Evolutionary conservation across 73 alveolate genomes (phyloP), one percentile per base, ranked within the genome.

Genomic region (Breviolum minutum): DNA sequence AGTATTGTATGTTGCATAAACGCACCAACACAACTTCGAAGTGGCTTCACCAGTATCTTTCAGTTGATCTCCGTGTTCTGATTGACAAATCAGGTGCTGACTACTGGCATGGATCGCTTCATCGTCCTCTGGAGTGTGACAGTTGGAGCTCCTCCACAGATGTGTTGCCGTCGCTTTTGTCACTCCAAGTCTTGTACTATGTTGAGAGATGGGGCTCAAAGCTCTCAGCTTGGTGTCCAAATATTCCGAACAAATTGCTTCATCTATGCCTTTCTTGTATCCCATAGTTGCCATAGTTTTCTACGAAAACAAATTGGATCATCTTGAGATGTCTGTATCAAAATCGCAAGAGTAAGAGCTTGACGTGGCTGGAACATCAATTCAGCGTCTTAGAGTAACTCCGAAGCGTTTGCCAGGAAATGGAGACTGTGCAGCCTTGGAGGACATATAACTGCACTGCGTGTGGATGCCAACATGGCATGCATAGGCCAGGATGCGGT

Each of bases 101-200:
- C 97, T 0, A 74, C 90, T 16, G 97, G 97, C 24, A 91, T 91
- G 97, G 97, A 91, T 40, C 97, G 97, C 97, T 91, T 91, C 97
- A 91, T 91, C 30, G 97, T 91, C n/a, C 97, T 91, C 80, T 91
- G 97, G 97, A 73, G 80, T 14, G 79, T 63, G 63, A 29, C 80
- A 13, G n/a, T 79, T 5, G 94, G 94, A 26, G 26, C 94, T 19
- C 80, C 94, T 11, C 94, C 94, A 8, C 94, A 86, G 64, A 86
- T 86, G 94, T 61, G n/a, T 22, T 83, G 64, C 94, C 48, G 94
- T 10, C 94, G 5, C 63, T 13, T 29, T 27, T 86, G 29, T 22
- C 26, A 8, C 60, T 7, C 3, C 7, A 60, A 6, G 7, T 22
- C 92, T 3, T 29, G 26, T 24, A 73, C 16, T 54, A 71, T 8